Base-by-base conservation (phyloP, 148 eudicot genomes). In the Cornus kousa region DNA sequence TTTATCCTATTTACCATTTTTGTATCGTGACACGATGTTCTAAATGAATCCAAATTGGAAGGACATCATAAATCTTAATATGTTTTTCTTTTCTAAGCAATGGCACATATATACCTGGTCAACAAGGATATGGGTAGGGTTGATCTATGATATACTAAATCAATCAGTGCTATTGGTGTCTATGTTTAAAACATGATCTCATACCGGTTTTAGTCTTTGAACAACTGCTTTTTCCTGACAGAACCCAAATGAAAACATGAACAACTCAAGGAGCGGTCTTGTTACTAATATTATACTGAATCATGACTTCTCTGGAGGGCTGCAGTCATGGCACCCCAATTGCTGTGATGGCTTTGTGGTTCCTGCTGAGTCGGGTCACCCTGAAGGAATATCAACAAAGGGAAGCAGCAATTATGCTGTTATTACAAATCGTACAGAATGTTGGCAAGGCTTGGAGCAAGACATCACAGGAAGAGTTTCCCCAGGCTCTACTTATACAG, bases 371-470 rank as follows among this genome's bases (percentile, higher is more conserved):
- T 75, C 87, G 17, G 82, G 76, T 59, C 24, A 74, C 31, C 17
- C 68, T 39, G 80, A 86, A 81, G 84, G 83, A 70, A 59, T 69
- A 53, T 69, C 82, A 32, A 70, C 74, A 12, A 81, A 86, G 48
- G 53, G 77, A 55, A 83, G 74, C 64, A 79, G 86, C 17, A 80
- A 67, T 24, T 86, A 88, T 89, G 99, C 87, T 59, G 85, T 86
- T 59, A 74, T 91, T 48, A 89, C 91, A 22, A 82, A 90, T 74
- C 91, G 98, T 74, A 91, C 28, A 28, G 85, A 90, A 76, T 76
- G 79, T 65, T 94, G 97, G 98, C 97, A 92, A 74, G 92, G 97
- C 37, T 80, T 96, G 81, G 94, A 92, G 75, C 95, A 93, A 79
- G 98, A 96, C 75, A 91, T 93, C 74, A 90, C 99, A 1, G 76